These are phyloP conservation scores for Metarhizium rileyi DNA, from an alignment of 2,329 filamentous ascomycete genomes.

Conservation along the genomic window DNA sequence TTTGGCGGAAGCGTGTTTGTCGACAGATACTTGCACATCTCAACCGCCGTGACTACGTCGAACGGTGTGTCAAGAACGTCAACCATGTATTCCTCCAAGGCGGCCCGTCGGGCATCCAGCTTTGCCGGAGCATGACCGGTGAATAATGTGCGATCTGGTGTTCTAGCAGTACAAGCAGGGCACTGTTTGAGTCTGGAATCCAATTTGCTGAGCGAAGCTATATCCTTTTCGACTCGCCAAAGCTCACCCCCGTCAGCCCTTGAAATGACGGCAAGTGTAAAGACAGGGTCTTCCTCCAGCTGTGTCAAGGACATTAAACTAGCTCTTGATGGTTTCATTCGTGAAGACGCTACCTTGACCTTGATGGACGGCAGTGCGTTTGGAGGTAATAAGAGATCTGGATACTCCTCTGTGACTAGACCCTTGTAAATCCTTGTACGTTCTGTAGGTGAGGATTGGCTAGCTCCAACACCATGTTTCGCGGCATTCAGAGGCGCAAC, in stretches of 20 bases:
- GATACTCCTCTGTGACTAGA: conserved; percentile 76
- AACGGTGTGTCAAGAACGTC: conserved; percentile 74
- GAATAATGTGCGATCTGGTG: conserved; percentile 81
- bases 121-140: conserved; percentile 88
- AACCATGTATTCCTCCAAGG: conserved; percentile 79
- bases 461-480: conserved; percentile 2
- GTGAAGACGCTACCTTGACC: conserved; percentile 82
- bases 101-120: conserved; percentile 73
- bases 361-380: conserved; percentile 81
- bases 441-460: conserved; percentile 20
- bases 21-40: conserved; percentile 84
- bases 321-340: conserved; percentile 83
- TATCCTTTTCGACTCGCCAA: conserved; percentile 93
- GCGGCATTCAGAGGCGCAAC: conserved; percentile 3
- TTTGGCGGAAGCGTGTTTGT: conserved; percentile 53
- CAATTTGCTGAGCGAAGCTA: conserved; percentile 66
- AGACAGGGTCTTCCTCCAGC: conserved; percentile 85
- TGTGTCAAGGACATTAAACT: conserved; percentile 74
- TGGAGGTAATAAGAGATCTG: conserved; percentile 74
- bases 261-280: conserved; percentile 78
- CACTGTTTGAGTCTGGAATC: conserved; percentile 73
- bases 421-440: conserved; percentile 59
- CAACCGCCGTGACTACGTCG: conserved; percentile 64
- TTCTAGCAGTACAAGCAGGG: conserved; percentile 59
- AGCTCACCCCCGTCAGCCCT: conserved; percentile 68